Percentiles rank a stretch among this genome's conserved stretches.
Evolutionary conservation across 2,329 filamentous ascomycete species (phyloP).

Genomic region (Calonectria pteridis): DNA sequence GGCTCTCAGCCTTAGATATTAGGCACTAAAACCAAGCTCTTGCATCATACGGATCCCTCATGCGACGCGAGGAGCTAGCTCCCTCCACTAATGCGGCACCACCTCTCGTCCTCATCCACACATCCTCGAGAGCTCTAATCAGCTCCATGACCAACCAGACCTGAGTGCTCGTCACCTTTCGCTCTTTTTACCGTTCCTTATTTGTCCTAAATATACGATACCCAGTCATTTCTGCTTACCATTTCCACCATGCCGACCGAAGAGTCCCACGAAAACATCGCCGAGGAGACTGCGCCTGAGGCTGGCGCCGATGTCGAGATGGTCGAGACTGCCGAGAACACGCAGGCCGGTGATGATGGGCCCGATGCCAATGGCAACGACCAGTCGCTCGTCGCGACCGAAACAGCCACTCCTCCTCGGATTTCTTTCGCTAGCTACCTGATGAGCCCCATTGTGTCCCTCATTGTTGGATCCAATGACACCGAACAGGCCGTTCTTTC

Average conservation of each 20-base stretch:
- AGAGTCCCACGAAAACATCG: conserved; percentile 32
- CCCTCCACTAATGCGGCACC: neutral
- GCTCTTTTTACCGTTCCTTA: neutral
- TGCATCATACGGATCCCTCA: neutral
- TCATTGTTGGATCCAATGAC: conserved; percentile 74
- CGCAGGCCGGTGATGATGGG: conserved; percentile 50
- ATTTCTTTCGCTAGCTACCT: conserved; percentile 70
- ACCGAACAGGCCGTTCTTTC: conserved; percentile 75
- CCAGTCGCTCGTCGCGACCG: conserved; percentile 55
- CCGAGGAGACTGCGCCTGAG: conserved; percentile 39
- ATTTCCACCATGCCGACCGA: conserved; percentile 47
- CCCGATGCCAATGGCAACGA: conserved; percentile 50
- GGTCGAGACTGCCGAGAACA: conserved; percentile 47
- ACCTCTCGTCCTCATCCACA: neutral
- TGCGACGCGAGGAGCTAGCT: neutral
- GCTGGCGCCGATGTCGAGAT: conserved; percentile 55
- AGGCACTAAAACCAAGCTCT: neutral
- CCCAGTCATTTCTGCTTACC: neutral
- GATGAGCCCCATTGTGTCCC: conserved; percentile 75
- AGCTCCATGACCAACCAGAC: neutral
- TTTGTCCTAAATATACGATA: neutral
- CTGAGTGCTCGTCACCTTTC: neutral
- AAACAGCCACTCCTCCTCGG: conserved; percentile 49
- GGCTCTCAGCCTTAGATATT: neutral
- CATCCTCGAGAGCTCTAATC: neutral